These are phyloP conservation scores for Thozetella sp. DNA, from an alignment of 495 filamentous ascomycete genomes.

Conservation along the genomic window DNA sequence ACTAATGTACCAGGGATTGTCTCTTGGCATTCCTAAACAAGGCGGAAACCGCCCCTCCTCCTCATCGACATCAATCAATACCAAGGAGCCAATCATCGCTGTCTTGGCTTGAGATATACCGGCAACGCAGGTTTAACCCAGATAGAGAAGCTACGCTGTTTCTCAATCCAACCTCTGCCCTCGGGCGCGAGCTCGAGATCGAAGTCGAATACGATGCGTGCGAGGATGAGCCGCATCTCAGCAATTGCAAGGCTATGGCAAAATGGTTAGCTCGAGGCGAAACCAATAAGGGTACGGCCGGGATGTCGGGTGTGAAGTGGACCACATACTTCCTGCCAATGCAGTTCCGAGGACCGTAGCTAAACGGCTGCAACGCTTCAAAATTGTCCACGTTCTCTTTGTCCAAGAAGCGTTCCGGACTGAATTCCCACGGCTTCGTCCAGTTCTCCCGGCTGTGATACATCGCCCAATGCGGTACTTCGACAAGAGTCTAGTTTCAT, in stretches of 20 bases:
- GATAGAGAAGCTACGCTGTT: conserved; percentile 33
- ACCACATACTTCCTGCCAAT: conserved; percentile 55
- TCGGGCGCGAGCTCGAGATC: conserved; percentile 49
- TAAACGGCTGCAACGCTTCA: conserved; percentile 56
- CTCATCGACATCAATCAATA: too few relatives aligned
- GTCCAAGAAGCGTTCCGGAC: conserved; percentile 53
- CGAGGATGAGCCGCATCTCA: conserved; percentile 44
- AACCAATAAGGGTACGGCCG: not conserved
- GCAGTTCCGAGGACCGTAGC: conserved; percentile 59
- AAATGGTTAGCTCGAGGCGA: conserved; percentile 8
- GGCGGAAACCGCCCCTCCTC: too few relatives aligned
- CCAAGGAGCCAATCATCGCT: not conserved
- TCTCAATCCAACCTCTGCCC: conserved; percentile 39
- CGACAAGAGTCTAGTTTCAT: conserved; percentile 42
- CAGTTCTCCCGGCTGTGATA: conserved; percentile 25
- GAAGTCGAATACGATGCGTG: conserved; percentile 55
- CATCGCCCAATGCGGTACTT: conserved; percentile 50
- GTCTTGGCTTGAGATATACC: conserved; percentile 20
- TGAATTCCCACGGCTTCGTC: conserved; percentile 37
- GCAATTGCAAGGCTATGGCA: conserved; percentile 45
- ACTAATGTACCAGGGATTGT: too few relatives aligned
- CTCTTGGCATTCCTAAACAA: too few relatives aligned
- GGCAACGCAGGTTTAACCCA: conserved; percentile 44
- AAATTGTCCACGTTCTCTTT: conserved; percentile 47
- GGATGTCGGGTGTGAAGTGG: not conserved